These are phyloP conservation scores for Spergularia bocconei DNA, from an alignment of 148 eudicot species.

Conservation along the genomic window DNA sequence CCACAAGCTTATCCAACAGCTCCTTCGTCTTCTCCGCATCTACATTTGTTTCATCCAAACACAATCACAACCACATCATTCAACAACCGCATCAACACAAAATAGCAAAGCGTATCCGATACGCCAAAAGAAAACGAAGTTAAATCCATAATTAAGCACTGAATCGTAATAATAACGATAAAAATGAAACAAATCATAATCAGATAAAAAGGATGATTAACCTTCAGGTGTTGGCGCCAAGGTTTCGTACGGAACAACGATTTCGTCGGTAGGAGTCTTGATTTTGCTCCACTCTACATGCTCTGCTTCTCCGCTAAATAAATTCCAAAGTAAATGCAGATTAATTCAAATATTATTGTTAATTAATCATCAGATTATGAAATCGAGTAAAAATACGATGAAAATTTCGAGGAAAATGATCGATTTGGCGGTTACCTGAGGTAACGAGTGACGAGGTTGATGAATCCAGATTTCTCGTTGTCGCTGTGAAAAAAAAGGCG, in stretches of 20 bases:
- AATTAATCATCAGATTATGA: not conserved
- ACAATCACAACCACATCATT: not conserved
- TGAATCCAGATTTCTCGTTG: slow-evolving; percentile 95
- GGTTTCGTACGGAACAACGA: slow-evolving; percentile 82
- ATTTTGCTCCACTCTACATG: slow-evolving; percentile 94
- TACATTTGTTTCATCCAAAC: slow-evolving; percentile 16
- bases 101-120: slow-evolving; percentile 19
- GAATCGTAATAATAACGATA: not conserved
- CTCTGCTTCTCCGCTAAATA: slow-evolving; percentile 74
- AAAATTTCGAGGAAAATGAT: not conserved
- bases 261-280: slow-evolving; percentile 88
- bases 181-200: not conserved
- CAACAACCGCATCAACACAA: slow-evolving; percentile 5
- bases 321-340: not conserved
- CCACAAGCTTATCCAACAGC: slow-evolving; percentile 93
- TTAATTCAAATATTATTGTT: not conserved
- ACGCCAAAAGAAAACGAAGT: not conserved
- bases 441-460: slow-evolving; percentile 84
- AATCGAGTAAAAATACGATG: not conserved
- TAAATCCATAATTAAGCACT: not conserved
- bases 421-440: slow-evolving; percentile 49
- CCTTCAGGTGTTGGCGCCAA: slow-evolving; percentile 67
- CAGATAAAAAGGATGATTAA: slow-evolving; percentile 6
- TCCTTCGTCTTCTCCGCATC: slow-evolving; percentile 60
- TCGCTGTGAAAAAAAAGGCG: slow-evolving; percentile 47